A percentile compares a stretch with the other conserved stretches of the same genome.
Conservation (phyloP, 306 rosid genomes). For the Vicia sativa region DNA sequence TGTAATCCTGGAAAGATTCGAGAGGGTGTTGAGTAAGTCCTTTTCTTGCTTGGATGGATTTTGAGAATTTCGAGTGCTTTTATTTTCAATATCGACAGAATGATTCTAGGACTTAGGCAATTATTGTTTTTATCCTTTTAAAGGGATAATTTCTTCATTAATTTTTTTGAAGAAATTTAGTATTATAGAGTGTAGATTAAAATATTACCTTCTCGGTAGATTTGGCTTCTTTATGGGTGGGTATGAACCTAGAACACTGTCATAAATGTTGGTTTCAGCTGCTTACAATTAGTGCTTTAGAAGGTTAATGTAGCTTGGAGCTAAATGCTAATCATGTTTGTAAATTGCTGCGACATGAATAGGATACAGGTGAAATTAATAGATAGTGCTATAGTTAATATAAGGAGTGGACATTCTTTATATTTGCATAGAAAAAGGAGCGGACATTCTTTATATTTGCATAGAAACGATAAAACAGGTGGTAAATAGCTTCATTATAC, state of each 20-base stretch:
- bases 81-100: slow-evolving; percentile 16
- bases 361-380: slow-evolving; percentile 16
- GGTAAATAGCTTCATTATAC: slow-evolving; percentile 22
- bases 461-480: slow-evolving; percentile 11
- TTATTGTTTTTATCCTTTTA: slow-evolving; percentile 15
- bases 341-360: slow-evolving; percentile 2
- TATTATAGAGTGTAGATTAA: background rate
- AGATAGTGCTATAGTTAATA: slow-evolving; percentile 2
- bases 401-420: slow-evolving; percentile 4
- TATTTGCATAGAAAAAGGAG: slow-evolving; percentile 26
- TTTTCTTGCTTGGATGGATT: slow-evolving; percentile 27
- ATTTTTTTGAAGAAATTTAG: slow-evolving; percentile 9
- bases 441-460: slow-evolving; percentile 16
- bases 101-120: slow-evolving; percentile 10
- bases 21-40: slow-evolving; percentile 69
- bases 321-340: slow-evolving; percentile 15
- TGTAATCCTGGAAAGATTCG: slow-evolving; percentile 61
- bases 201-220: slow-evolving; percentile 16
- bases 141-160: background rate
- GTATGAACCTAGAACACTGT: slow-evolving; percentile 15
- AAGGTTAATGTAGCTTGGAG: slow-evolving; percentile 12
- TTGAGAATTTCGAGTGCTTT: background rate
- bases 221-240: slow-evolving; percentile 16
- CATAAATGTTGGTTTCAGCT: slow-evolving; percentile 16
- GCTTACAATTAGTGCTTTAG: slow-evolving; percentile 1